Evolutionary conservation across 2,329 filamentous ascomycete genomes (phyloP).

Genomic region (Blastomyces parvus): DNA sequence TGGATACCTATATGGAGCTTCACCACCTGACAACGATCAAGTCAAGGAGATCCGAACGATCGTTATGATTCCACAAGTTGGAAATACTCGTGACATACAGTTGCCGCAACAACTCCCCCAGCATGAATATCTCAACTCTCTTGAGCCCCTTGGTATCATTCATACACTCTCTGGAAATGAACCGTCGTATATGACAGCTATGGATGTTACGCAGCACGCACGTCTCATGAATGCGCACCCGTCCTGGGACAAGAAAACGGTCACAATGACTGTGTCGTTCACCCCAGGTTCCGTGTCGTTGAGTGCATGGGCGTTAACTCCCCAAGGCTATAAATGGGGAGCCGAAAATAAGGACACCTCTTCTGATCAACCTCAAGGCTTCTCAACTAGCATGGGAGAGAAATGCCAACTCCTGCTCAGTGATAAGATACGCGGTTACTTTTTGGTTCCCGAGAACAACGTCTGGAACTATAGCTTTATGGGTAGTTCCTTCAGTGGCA

Average conservation of each 20-base stretch:
- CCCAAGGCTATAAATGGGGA: constrained; percentile 92
- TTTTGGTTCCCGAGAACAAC: constrained; percentile 82
- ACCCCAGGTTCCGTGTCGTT: constrained; percentile 93
- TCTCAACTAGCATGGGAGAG: constrained; percentile 83
- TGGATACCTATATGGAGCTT: constrained; percentile 87
- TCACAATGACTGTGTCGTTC: constrained; percentile 92
- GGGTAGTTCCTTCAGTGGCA: constrained; percentile 73
- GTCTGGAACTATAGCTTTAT: constrained; percentile 99
- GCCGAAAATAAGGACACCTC: constrained; percentile 87
- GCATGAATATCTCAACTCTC: constrained; percentile 74
- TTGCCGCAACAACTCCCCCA: constrained; percentile 82
- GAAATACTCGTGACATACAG: constrained; percentile 83
- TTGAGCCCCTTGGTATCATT: constrained; percentile 90
- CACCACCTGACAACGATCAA: constrained; percentile 86
- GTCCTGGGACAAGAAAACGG: constrained; percentile 77
- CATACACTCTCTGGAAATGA: constrained; percentile 94
- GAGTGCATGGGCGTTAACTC: constrained; percentile 85
- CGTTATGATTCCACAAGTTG: constrained; percentile 95
- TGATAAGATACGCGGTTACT: constrained; percentile 90
- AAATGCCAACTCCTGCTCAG: constrained; percentile 91
- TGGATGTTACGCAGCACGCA: constrained; percentile 89
- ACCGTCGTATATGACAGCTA: constrained; percentile 88
- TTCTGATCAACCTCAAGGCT: constrained; percentile 89
- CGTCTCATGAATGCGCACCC: constrained; percentile 76
- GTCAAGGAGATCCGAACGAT: constrained; percentile 97